Evolutionary conservation across 1,284 basidiomycete genomes (phyloP), one percentile per base, ranked within the genome.

Genomic region (Melanopsichium pennsylvanicum): DNA sequence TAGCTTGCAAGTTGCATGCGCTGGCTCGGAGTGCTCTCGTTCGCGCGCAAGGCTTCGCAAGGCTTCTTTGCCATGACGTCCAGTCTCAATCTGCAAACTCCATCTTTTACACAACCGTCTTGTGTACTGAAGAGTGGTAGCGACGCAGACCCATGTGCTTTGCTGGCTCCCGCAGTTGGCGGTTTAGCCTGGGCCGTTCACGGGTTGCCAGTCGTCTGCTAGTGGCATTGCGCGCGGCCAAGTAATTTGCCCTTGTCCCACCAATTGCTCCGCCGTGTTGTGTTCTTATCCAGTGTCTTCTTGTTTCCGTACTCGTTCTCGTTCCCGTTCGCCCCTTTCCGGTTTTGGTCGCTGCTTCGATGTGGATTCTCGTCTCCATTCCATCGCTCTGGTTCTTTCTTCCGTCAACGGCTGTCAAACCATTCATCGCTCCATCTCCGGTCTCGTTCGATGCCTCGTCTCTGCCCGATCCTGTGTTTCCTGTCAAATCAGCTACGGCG

Each of bases 401-500:
- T 22, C 25, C 38, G 34, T 43, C 52, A 48, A 56, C 39, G 45
- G 33, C n/a, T 35, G 18, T 41, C 36, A 22, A 42, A 22, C 16
- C 47, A 50, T 8, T 32, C 36, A 23, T 37, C n/a, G 11, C 22
- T 50, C 5, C 22, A 23, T 27, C 43, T 38, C 36, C 34, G 25
- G n/a, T 37, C 31, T 44, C 37, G 22, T n/a, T 52, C 34, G 11
- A 35, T 26, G 42, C 16, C 38, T 23, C 23, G 34, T 4, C 33
- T 12, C 36, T 10, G 33, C 21, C 16, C 26, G 32, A 19, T 11
- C 15, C 34, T 26, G 22, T 11, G 23, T 27, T 18, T 35, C 15
- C 12, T 37, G 34, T 27, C 38, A 31, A 37, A 43, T 58, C 33
- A 62, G 59, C 41, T 68, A 61, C 57, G 64, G 59, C 35, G 55